phyloP scores from a whole-genome alignment of 2,329 filamentous ascomycete genomes.

The Penicillium corylophilum region DNA sequence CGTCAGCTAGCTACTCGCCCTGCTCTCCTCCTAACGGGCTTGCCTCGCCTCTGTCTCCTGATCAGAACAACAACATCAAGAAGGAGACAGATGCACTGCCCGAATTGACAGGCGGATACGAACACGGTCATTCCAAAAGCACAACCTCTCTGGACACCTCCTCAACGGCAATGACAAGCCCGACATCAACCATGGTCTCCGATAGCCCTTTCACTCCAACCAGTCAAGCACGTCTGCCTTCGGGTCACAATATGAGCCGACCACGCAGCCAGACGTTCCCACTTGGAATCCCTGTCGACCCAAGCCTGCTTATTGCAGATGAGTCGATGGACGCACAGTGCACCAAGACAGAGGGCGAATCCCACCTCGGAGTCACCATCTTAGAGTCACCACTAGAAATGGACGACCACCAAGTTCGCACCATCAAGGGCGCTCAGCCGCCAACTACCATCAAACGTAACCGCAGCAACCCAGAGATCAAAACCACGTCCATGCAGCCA shows the following conservation, averaged over 20 bases:
- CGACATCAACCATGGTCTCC: constrained; percentile 75
- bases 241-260: constrained; percentile 61
- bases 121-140: constrained; percentile 65
- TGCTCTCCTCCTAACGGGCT: constrained; percentile 64
- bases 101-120: constrained; percentile 61
- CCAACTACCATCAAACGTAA: constrained; percentile 43
- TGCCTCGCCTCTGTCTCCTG: constrained; percentile 67
- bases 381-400: constrained; percentile 53
- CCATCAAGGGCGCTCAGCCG: constrained; percentile 26
- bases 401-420: constrained; percentile 46
- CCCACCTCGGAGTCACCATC: constrained; percentile 42
- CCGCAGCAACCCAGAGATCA: constrained; percentile 47
- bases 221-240: constrained; percentile 50
- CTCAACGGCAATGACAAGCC: constrained; percentile 69
- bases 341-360: constrained; percentile 49
- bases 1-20: constrained; percentile 67
- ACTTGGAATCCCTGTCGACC: constrained; percentile 53
- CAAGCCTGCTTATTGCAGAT: constrained; percentile 50
- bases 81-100: constrained; percentile 58
- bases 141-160: constrained; percentile 64
- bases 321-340: constrained; percentile 54
- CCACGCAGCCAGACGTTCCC: constrained; percentile 89
- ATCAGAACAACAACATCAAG: constrained; percentile 66
- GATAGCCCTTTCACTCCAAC: constrained; percentile 67
- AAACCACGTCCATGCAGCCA: constrained; percentile 42